Base-by-base conservation (phyloP, 1,139 yeast genomes). In the Nadsonia starkeyi-henricii region DNA sequence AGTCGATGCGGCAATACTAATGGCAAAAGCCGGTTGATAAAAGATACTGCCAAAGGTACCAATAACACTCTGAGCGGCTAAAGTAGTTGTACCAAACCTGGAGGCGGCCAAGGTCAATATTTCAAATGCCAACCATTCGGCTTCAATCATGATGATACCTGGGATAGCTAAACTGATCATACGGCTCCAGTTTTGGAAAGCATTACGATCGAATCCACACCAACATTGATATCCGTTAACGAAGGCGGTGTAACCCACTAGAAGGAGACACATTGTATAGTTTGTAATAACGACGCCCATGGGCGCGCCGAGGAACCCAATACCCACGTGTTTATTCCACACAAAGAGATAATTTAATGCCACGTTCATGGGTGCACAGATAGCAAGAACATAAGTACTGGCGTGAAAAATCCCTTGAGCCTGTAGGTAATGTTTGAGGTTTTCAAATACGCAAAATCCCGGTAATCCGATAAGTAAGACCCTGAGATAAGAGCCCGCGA, bases 361-460 rank as follows among this genome's bases (percentile, higher is more conserved):
- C 5, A 83, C 73, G 62, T 89, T 86, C 28, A 84, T 57, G 0
- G 96, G 96, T 0, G 96, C 91, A 57, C 89, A 78, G 12, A 86
- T 65, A 45, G 84, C 70, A 42, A 88, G 66, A 4, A 86, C 82
- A 30, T 84, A 79, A 1, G 95, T 83, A 3, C 93, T 85, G 0
- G 96, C 96, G 58, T 85, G 93, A 68, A 85, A 88, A 26, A 86
- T 84, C 7, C 95, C 95, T 63, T 89, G 96, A 0, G 95, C 89
- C 65, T 88, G 96, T 51, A 89, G 65, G 59, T 78, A 88, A 53
- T 95, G 73, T 62, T 88, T 88, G 30, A 84, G 76, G 55, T 80
- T 78, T 62, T 88, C 96, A 63, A 88, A 88, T 43, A 83, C 65
- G 26, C 86, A 82, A 63, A 84, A 86, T 0, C 85, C 89, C 0